phyloP scores from a whole-genome alignment of 305 asterid species.

The Fraxinus sp. region DNA sequence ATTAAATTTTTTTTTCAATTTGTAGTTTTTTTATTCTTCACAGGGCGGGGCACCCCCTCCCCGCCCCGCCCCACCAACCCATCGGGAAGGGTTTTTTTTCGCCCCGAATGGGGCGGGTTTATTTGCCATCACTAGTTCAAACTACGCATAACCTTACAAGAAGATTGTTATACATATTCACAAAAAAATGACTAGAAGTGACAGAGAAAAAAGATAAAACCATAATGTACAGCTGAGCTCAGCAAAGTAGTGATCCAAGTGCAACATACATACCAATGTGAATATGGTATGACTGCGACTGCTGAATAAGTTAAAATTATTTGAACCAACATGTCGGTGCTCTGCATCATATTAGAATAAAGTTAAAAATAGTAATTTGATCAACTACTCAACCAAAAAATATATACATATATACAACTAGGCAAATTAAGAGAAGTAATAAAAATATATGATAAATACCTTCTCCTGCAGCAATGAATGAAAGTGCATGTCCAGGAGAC shows the following conservation, averaged over 20 bases:
- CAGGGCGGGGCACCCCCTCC: too few species aligned
- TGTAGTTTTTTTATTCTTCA: too few species aligned
- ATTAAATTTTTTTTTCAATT: too few species aligned
- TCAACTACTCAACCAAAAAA: constrained; percentile 7
- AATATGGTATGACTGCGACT: constrained; percentile 99
- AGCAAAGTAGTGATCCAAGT: constrained; percentile 14
- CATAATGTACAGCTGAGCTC: constrained; percentile 18
- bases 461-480: constrained; percentile 99
- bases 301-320: constrained; percentile 89
- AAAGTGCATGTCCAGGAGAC: constrained; percentile 99
- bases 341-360: constrained; percentile 47
- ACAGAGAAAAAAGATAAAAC: neutral
- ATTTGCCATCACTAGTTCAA: neutral
- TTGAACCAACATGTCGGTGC: constrained; percentile 97
- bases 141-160: neutral
- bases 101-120: too few species aligned
- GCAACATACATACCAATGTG: constrained; percentile 62
- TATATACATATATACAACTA: neutral
- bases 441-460: constrained; percentile 38
- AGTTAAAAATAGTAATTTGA: neutral
- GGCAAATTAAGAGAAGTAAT: neutral
- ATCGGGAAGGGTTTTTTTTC: too few species aligned
- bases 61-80: too few species aligned
- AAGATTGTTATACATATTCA: constrained; percentile 5
- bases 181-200: neutral